Base-by-base conservation (phyloP, 805 yeast species). In the Pichia exigua region DNA sequence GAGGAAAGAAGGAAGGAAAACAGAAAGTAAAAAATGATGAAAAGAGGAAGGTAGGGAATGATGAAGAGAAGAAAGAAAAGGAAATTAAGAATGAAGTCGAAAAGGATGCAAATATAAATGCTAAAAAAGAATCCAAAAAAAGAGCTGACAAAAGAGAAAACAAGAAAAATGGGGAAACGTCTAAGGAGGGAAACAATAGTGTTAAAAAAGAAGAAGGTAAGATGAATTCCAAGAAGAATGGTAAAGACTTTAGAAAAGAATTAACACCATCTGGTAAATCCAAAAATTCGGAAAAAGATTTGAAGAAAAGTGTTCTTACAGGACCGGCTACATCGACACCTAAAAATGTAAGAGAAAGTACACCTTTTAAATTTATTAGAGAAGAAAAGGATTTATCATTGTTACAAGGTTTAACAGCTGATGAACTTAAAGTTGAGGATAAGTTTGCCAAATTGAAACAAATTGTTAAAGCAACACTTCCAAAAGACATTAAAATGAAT, bases 401-500 rank as follows among this genome's bases (percentile, higher is more conserved):
- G n/a, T 35, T 35, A 7, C 17, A 35, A 17, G 39, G 11, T 27
- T 42, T 42, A 38, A 17, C 21, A 10, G 18, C 35, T 2, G 45
- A 20, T 9, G 52, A 49, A 15, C 10, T 42, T 5, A 46, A 45
- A 24, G 45, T 45, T 12, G 52, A 49, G 42, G 44, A 41, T 17
- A 55, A 58, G 18, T 47, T 60, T 24, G 45, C 50, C 21, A 52
- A 46, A 41, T 46, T 65, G 12, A 57, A 59, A 18, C 44, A 55
- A 5, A 50, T 65, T 17, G 58, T 62, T 18, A 51, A 43, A 17
- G 46, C 47, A 1, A 59, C 65, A 1, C 54, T 64, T 1, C 60
- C 63, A 11, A 35, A 40, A 7, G 57, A 58, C n/a, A 50, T 59
- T 2, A 56, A 58, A 39, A 42, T 62, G 18, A 59, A 51, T 13